These are phyloP conservation scores for Globisporangium paddicum DNA, from an alignment of 352 stramenopile species.

Conservation along the genomic window DNA sequence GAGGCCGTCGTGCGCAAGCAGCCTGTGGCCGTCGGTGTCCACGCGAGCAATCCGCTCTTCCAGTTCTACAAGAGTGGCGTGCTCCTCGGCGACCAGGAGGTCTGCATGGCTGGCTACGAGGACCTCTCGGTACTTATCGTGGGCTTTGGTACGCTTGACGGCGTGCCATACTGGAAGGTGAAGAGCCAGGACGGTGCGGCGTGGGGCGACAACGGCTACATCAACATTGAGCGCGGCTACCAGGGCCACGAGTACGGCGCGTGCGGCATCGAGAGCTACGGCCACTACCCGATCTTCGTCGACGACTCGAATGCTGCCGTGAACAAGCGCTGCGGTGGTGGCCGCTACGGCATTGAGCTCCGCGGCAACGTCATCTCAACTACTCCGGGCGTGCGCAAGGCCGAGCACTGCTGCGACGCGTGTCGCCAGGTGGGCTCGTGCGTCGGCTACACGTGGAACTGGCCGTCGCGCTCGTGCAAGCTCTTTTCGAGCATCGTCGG, in stretches of 20 bases:
- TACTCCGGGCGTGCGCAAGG: neutral
- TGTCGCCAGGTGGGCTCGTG: neutral
- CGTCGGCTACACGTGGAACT: neutral
- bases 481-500: neutral
- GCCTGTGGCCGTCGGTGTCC: constrained; percentile 4
- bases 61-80: constrained; percentile 4
- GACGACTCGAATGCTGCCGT: neutral
- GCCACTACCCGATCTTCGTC: constrained; percentile 31
- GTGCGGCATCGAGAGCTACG: constrained; percentile 50
- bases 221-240: constrained; percentile 31
- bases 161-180: constrained; percentile 26
- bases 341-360: neutral
- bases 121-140: constrained; percentile 24
- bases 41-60: neutral
- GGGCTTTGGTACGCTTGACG: constrained; percentile 22
- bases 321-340: neutral
- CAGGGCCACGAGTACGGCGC: constrained; percentile 34
- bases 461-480: neutral
- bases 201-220: constrained; percentile 35
- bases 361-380: neutral
- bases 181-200: constrained; percentile 34
- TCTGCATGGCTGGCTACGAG: constrained; percentile 33
- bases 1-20: constrained; percentile 3
- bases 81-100: constrained; percentile 11
- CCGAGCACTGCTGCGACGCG: constrained; percentile 3